Evolutionary conservation across 805 yeast species (phyloP).

Genomic region (Brettanomyces nanus): DNA sequence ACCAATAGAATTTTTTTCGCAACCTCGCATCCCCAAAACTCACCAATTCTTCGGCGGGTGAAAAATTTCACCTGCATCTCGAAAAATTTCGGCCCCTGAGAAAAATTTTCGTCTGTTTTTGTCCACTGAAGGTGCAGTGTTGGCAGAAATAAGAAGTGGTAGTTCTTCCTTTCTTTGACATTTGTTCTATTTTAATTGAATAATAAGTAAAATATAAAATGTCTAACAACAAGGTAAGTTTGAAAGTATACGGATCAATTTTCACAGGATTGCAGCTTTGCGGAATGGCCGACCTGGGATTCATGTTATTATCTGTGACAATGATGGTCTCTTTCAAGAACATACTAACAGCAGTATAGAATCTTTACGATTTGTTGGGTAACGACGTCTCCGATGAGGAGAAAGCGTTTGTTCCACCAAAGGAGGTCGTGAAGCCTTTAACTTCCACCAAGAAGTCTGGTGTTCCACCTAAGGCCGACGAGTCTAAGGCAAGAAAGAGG

Average conservation of each 20-base stretch:
- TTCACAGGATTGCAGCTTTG: background rate
- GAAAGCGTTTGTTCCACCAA: slow-evolving; percentile 48
- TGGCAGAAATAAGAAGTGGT: too few species aligned
- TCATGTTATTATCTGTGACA: too few species aligned
- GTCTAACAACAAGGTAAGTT: slow-evolving; percentile 24
- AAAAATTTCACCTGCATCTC: too few species aligned
- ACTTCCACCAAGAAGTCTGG: slow-evolving; percentile 85
- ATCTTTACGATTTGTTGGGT: slow-evolving; percentile 77
- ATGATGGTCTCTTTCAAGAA: background rate
- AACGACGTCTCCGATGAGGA: slow-evolving; percentile 83
- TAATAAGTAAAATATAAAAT: slow-evolving; percentile 8
- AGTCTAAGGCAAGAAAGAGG: slow-evolving; percentile 68
- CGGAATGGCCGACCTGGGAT: too few species aligned
- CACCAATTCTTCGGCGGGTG: too few species aligned
- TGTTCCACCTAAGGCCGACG: slow-evolving; percentile 70
- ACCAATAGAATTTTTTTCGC: too few species aligned
- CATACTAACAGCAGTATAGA: slow-evolving; percentile 30
- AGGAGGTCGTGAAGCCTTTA: slow-evolving; percentile 72
- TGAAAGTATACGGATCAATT: background rate
- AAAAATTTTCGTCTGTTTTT: too few species aligned
- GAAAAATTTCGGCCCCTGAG: too few species aligned
- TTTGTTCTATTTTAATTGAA: too few species aligned
- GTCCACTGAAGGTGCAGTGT: too few species aligned
- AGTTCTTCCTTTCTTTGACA: too few species aligned
- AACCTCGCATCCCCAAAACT: too few species aligned